Evolutionary conservation across 441 rosid species (phyloP), one percentile per base, ranked within the genome.

Genomic region (Adansonia madagascariensis): DNA sequence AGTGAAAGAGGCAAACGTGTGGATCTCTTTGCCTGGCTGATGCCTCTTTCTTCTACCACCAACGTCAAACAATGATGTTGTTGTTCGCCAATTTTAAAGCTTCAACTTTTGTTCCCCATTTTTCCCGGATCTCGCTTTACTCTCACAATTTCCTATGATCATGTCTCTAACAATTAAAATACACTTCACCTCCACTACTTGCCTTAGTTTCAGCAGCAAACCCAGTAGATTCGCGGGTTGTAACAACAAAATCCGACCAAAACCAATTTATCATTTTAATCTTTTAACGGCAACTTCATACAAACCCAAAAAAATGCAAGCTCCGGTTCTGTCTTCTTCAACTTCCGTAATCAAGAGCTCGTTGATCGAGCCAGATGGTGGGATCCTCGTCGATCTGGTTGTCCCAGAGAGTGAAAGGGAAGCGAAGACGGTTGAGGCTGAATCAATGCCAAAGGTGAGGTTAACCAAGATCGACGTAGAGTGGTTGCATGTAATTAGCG

Each of bases 401-500:
- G 89, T 96, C 63, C 91, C 92, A 4, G 91, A 88, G 85, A 67
- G 82, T 3, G 87, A 89, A 65, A 82, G 88, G 53, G 90, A 10
- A 3, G 39, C 66, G 44, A 94, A 84, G 84, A 83, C 82, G 31
- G 43, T 41, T n/a, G 95, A 96, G 80, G 89, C 97, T 0, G 93
- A 85, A 47, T 59, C 89, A 60, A 79, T 94, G 89, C 94, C 92
- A 17, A 86, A 75, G 83, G 96, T 88, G 79, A 82, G 74, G 80
- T 83, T 96, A 67, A 87, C 90, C 6, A 85, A 84, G 85, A 90
- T 92, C 31, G 99, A 96, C 80, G 68, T 91, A 27, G 98, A 94
- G 86, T 96, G 99, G 99, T 94, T 91, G 8, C 98, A 94, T 22
- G 98, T 95, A 85, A 85, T 92, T n/a, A 84, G 95, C 64, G 97